Conservation (phyloP, 805 yeast genomes). For the Metschnikowia amazonensis region DNA sequence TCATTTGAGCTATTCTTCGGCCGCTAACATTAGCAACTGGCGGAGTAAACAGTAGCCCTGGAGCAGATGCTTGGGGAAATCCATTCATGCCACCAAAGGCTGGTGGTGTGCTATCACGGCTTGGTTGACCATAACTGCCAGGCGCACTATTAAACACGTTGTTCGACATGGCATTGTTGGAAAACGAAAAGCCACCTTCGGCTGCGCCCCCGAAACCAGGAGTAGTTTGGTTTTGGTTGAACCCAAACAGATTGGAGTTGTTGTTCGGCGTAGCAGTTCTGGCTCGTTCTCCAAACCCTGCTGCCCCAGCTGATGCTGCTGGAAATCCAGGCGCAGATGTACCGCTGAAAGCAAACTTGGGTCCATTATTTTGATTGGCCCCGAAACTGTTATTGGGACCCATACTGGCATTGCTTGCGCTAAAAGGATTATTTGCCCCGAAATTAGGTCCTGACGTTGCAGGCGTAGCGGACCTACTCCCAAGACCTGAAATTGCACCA, state of each 20-base stretch:
- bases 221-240: constrained; percentile 6
- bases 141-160: constrained; percentile 15
- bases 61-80: not conserved
- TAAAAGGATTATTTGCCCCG: constrained; percentile 4
- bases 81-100: constrained; percentile 15
- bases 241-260: constrained; percentile 1
- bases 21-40: constrained; percentile 19
- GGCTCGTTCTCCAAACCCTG: constrained; percentile 3
- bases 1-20: constrained; percentile 34
- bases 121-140: constrained; percentile 16
- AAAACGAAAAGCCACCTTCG: constrained; percentile 12
- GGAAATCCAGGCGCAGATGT: constrained; percentile 4
- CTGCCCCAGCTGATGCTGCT: not conserved
- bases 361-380: not conserved
- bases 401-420: not conserved
- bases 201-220: constrained; percentile 1
- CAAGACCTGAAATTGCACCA: constrained; percentile 6
- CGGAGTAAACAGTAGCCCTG: constrained; percentile 16
- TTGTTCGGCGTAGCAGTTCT: constrained; percentile 4
- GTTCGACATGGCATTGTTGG: constrained; percentile 10
- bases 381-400: not conserved
- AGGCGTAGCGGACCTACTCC: constrained; percentile 14
- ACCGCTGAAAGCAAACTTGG: constrained; percentile 5
- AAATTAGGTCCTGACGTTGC: constrained; percentile 6
- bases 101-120: constrained; percentile 18